Evolutionary conservation across 345 rosid species (phyloP), one percentile per base, ranked within the genome.

Genomic region (Aethionema arabicum): DNA sequence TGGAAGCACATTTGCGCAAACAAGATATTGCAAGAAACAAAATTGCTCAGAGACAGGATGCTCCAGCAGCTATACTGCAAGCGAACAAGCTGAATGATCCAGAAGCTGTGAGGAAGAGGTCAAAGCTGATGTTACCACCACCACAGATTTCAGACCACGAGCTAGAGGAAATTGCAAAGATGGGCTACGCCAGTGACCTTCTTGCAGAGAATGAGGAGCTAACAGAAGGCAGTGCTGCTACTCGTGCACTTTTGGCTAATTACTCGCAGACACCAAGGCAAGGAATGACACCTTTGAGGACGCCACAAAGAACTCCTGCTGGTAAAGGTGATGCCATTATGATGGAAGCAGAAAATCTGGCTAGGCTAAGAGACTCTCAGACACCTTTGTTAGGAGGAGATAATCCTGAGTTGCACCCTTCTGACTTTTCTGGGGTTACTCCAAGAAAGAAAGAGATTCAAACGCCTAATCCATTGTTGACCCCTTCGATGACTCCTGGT

Each of bases 291-390:
- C 97, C 97, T 16, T 39, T 83, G 44, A 83, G 89, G n/a, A 88
- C 97, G 36, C 97, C 99, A 1, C 97, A 87, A 66, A 86, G 99
- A 67, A 95, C 99, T 54, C 97, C 99, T 67, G 73, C 96, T 56
- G 96, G 96, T 60, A 90, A 88, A 74, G 96, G 97, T 56, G 99
- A 95, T 76, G 86, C 99, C 57, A 80, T 95, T 52, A 86, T 90
- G 97, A 90, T 88, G 99, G 99, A 95, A 78, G 99, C 99, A 55
- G 95, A 95, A 77, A 95, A 95, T 51, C 75, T 95, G 69, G 97
- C 95, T n/a, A 74, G 99, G 45, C 52, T 95, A 79, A 83, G 99
- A 69, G 96, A 95, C 75, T 95, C 99, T 44, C 97, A 90, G 73
- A 95, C 99, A 47, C 97, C 99, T 64, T 76, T 95, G 59, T 69